Conservation (phyloP, 257 asterid species). For the Paraleonurus japonicus region DNA sequence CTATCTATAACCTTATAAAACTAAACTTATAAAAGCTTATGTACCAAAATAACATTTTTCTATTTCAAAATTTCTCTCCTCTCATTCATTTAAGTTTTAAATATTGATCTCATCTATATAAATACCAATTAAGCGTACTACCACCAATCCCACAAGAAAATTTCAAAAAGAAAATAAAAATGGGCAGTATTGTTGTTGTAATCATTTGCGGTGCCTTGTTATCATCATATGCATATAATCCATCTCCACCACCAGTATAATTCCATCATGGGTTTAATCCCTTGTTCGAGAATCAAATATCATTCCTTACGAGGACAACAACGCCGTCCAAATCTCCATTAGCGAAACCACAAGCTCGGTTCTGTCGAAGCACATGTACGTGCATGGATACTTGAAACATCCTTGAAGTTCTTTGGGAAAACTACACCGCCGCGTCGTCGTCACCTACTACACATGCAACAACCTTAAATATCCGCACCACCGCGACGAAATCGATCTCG, state of each 20-base stretch:
- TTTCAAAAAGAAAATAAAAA: constrained; percentile 5
- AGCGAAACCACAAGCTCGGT: constrained; percentile 37
- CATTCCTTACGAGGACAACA: constrained; percentile 26
- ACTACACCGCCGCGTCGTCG: constrained; percentile 44
- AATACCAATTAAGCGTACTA: no score
- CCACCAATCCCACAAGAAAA: no score
- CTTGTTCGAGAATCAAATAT: constrained; percentile 35
- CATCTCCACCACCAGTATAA: background rate
- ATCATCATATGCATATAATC: background rate
- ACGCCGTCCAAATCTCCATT: constrained; percentile 37
- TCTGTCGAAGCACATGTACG: constrained; percentile 35
- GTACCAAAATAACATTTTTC: no score
- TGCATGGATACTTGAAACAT: constrained; percentile 35
- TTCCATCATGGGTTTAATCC: constrained; percentile 35
- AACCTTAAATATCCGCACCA: constrained; percentile 26
- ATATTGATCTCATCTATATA: no score
- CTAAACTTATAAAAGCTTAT: no score
- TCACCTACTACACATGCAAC: constrained; percentile 39
- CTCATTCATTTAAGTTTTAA: no score
- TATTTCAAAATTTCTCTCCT: no score
- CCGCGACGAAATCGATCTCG: constrained; percentile 46
- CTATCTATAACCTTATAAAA: no score
- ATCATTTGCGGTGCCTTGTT: background rate
- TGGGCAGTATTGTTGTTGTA: background rate
- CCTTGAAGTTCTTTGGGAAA: constrained; percentile 34